Evolutionary conservation across 306 rosid species (phyloP), one percentile per base, ranked within the genome.

Genomic region (Vicia villosa): DNA sequence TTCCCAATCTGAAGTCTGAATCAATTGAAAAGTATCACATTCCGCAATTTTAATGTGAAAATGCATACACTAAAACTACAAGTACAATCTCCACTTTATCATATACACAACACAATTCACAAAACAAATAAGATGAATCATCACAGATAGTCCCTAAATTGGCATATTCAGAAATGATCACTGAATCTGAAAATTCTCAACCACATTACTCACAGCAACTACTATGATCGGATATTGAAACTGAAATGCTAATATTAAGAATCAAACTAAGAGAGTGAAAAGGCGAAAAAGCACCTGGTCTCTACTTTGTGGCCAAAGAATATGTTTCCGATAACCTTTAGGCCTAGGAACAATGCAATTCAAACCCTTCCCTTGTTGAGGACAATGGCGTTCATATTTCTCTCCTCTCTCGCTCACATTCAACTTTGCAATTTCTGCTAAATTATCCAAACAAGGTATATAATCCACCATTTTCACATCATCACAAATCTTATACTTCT

Each of bases 261-360:
- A 24, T 19, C 3, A 3, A 24, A 56, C 3, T 26, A 26, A 28
- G 32, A 28, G 32, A 28, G 32, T 24, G 28, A 24, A 24, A 24
- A 24, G 28, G 28, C 28, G 28, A 24, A 24, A 28, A 28, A 28
- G 38, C 8, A 34, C 38, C 38, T 34, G 38, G 38, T 93, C 91
- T 78, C 93, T 83, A 79, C 98, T 93, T 73, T 63, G 49, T 0
- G 98, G 98, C 96, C 98, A 93, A 4, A 76, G 83, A 15, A 93
- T 82, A 15, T 84, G 88, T 10, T 57, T 80, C 75, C 60, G 79
- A 59, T 93, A 93, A 13, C 83, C 88, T 11, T 79, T 65, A 0
- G 97, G 96, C 68, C 55, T 52, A 17, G 96, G 93, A 64, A 93
- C 83, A 73, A 86, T 22, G 80, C 98, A 93, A 70, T 79, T 74